These are phyloP conservation scores for Ceratocystis alfenasii DNA, from an alignment of 2,329 filamentous ascomycete genomes.

Conservation along the genomic window DNA sequence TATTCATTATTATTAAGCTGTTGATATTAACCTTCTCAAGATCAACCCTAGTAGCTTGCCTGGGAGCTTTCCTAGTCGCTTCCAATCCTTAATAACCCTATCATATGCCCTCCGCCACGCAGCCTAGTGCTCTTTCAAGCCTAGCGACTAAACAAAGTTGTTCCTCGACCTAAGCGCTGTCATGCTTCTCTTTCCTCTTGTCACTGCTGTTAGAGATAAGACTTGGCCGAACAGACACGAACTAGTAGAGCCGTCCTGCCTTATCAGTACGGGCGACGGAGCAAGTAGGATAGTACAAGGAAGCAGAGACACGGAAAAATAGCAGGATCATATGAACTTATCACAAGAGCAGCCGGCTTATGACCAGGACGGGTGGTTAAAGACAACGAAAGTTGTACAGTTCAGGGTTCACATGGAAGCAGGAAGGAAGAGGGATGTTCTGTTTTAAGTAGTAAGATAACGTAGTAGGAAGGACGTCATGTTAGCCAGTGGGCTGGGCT, in stretches of 20 bases:
- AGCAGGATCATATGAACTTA: too few species aligned
- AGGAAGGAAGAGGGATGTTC: not conserved
- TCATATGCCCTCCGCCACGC: not conserved
- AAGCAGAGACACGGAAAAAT: too few species aligned
- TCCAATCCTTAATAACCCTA: too few species aligned
- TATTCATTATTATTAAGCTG: too few species aligned
- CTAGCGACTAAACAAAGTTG: slow-evolving; percentile 1
- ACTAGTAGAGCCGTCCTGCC: not conserved
- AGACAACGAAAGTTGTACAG: not conserved
- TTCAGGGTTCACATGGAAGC: not conserved
- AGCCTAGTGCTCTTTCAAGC: not conserved
- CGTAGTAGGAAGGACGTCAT: not conserved
- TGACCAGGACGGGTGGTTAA: not conserved
- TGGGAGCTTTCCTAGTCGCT: too few species aligned
- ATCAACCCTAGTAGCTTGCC: too few species aligned
- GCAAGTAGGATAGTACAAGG: too few species aligned
- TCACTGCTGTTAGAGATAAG: not conserved
- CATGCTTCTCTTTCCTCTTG: not conserved
- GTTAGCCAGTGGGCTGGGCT: not conserved
- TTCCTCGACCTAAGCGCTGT: slow-evolving; percentile 7
- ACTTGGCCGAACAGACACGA: not conserved
- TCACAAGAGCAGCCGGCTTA: too few species aligned
- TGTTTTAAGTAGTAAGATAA: slow-evolving; percentile 1
- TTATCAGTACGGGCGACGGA: not conserved
- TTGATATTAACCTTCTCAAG: too few species aligned